Evolutionary conservation across 306 rosid genomes (phyloP), one percentile per base, ranked within the genome.

Genomic region (Arachis hypogaea): DNA sequence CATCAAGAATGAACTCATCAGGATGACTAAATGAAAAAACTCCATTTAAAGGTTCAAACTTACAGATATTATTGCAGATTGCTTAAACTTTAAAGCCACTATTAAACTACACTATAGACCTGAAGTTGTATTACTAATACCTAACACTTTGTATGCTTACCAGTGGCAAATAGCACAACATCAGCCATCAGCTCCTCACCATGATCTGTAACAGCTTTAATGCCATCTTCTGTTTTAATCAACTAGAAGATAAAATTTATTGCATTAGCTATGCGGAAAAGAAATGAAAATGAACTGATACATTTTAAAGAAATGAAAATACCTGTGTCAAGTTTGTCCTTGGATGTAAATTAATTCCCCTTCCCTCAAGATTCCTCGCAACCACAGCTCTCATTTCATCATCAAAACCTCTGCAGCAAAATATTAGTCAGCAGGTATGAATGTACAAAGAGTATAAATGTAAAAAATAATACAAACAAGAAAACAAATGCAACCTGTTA

Each of bases 371-470:
- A 80, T 89, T 94, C 82, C 96, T 90, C 72, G 99, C 96, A 57
- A 89, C 97, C 46, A 84, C 93, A 28, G 96, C 93, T 80, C 99
- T 91, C 96, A 94, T 89, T 88, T 94, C 99, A 74, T 94, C 97
- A 83, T 94, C 99, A 82, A 94, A 94, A 76, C 97, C 97, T 83
- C 99, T 94, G 84, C 56, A 72, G 50, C 43, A 78, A 56, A 84
- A 78, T 14, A 67, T 75, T 52, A 46, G 40, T 42, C 63, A 50
- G 56, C 40, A 47, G 4, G 33, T 6, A 52, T 18, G 63, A 9
- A 64, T 40, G 62, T 45, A 63, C 29, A 55, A 10, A 72, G 9
- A 63, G 49, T 36, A 46, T 46, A 46, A 46, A 46, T 11, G 9
- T 46, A 59, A 68, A 59, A 68, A 56, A 2, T 3, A 70, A 14